These are phyloP conservation scores for Aspergillus taichungensis DNA, from an alignment of 495 filamentous ascomycete genomes.

Conservation along the genomic window DNA sequence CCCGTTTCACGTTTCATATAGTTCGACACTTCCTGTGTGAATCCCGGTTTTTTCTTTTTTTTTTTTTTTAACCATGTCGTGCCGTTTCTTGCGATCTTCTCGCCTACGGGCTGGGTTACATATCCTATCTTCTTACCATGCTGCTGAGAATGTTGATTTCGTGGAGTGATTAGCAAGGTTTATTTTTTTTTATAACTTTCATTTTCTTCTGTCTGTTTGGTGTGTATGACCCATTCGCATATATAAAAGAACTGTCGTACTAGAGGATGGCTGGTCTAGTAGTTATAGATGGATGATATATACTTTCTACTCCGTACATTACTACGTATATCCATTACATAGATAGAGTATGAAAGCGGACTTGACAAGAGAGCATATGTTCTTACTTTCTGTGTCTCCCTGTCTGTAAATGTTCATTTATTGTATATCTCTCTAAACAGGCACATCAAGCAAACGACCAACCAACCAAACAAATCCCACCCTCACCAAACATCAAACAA, in stretches of 20 bases:
- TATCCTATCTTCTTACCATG: not conserved
- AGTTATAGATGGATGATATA: too few species aligned
- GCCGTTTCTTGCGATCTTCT: slow-evolving; percentile 5
- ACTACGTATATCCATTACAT: too few species aligned
- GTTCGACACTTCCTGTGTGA: slow-evolving; percentile 20
- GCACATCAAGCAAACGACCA: not conserved
- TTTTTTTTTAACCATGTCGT: slow-evolving; percentile 14
- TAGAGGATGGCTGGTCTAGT: too few species aligned
- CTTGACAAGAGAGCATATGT: too few species aligned
- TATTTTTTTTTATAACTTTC: slow-evolving; percentile 1
- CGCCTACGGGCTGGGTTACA: slow-evolving; percentile 1
- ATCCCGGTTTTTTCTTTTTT: slow-evolving; percentile 1
- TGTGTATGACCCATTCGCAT: not conserved
- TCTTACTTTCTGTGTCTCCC: too few species aligned
- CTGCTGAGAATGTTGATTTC: slow-evolving; percentile 7
- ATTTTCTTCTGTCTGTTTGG: not conserved
- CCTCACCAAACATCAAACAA: slow-evolving; percentile 2
- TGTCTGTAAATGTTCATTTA: too few species aligned
- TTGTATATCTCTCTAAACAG: not conserved
- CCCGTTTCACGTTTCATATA: slow-evolving; percentile 14
- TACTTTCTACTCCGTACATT: too few species aligned
- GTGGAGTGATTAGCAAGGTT: slow-evolving; percentile 4
- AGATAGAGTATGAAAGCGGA: too few species aligned
- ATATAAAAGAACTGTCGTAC: too few species aligned
- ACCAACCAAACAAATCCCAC: not conserved